Conservation (phyloP, 495 filamentous ascomycete species). For the Penicillium bialowiezense region DNA sequence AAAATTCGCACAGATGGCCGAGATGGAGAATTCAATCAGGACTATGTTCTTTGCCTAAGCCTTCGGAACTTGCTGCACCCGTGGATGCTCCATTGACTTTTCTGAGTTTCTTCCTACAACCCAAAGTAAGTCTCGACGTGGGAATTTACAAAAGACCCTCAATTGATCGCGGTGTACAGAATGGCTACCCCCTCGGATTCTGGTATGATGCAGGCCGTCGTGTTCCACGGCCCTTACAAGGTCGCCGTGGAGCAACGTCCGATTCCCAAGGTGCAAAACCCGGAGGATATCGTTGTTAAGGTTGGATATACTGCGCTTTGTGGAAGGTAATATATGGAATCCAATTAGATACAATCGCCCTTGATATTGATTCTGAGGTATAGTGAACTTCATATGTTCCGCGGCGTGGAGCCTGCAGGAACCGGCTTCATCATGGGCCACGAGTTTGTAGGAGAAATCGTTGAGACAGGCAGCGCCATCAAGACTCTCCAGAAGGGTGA, state of each 20-base stretch:
- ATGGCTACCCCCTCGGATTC: conserved; percentile 15
- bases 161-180: neutral
- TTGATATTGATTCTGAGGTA: neutral
- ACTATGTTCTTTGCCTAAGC: neutral
- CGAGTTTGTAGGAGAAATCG: conserved; percentile 77
- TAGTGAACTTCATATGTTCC: conserved; percentile 88
- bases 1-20: conserved; percentile 12
- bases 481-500: conserved; percentile 72
- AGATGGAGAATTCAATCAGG: conserved; percentile 6
- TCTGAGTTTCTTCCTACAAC: too few species aligned
- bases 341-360: neutral
- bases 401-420: conserved; percentile 68
- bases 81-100: too few species aligned
- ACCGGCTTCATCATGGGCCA: conserved; percentile 68
- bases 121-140: neutral
- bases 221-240: conserved; percentile 47
- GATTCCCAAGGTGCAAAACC: conserved; percentile 59
- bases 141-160: neutral
- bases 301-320: conserved; percentile 84
- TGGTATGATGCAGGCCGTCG: conserved; percentile 47
- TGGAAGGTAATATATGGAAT: conserved; percentile 61
- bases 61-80: neutral
- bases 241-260: conserved; percentile 48
- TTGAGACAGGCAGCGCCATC: conserved; percentile 64
- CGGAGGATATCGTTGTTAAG: conserved; percentile 80